Percentiles rank a stretch among this genome's conserved stretches.
These are phyloP conservation scores for Ceratobasidium sp. DNA, from an alignment of 1,284 basidiomycete species.

Conservation along the genomic window DNA sequence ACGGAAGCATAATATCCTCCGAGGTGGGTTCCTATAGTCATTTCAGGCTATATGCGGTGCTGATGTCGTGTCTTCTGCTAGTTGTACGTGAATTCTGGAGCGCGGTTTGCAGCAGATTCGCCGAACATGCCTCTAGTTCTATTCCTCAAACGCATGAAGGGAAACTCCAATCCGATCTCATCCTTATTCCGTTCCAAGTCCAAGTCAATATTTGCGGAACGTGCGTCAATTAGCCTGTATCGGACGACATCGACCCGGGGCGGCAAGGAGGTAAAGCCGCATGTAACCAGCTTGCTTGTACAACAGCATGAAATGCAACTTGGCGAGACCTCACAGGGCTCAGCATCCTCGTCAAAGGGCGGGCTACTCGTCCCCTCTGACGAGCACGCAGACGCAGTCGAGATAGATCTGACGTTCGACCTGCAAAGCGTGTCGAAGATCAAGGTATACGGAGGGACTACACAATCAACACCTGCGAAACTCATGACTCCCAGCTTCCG, in stretches of 20 bases:
- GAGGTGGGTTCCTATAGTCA: background rate
- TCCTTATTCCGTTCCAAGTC: constrained; percentile 22
- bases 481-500: constrained; percentile 27
- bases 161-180: background rate
- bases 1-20: background rate
- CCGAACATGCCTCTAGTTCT: background rate
- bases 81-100: constrained; percentile 11
- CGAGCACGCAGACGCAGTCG: constrained; percentile 9
- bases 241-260: constrained; percentile 11
- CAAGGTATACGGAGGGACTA: background rate
- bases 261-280: constrained; percentile 22
- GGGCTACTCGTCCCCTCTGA: constrained; percentile 3
- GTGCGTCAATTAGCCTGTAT: constrained; percentile 1
- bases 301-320: constrained; percentile 6
- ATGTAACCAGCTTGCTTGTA: background rate
- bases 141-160: background rate
- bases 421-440: constrained; percentile 12
- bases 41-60: background rate
- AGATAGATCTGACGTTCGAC: constrained; percentile 26
- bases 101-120: constrained; percentile 6
- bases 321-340: background rate
- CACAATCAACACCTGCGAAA: background rate
- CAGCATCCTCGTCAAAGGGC: background rate
- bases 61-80: background rate
- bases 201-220: constrained; percentile 3